A percentile compares a stretch with the other conserved stretches of the same genome.
Evolutionary conservation across 106 monocot species (phyloP).

Genomic region (Dendrobium officinale): DNA sequence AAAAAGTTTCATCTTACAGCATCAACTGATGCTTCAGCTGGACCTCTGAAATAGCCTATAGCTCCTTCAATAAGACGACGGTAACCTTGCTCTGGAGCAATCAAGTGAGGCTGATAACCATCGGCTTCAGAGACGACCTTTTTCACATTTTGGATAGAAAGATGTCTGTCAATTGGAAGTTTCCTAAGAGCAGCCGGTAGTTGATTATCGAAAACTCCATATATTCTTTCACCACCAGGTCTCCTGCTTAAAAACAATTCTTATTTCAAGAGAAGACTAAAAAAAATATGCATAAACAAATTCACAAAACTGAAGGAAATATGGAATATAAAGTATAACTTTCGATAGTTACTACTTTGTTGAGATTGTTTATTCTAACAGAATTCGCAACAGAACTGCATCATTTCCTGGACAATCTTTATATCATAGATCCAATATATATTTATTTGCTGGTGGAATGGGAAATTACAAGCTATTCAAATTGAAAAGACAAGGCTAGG

Average conservation of each 20-base stretch:
- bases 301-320: background rate
- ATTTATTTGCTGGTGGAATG: background rate
- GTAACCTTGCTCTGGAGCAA: slow-evolving; percentile 80
- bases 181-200: slow-evolving; percentile 62
- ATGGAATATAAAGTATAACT: background rate
- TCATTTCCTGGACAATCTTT: background rate
- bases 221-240: slow-evolving; percentile 68
- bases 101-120: slow-evolving; percentile 77
- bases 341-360: background rate
- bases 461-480: background rate
- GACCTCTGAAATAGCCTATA: slow-evolving; percentile 50
- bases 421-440: background rate
- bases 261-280: background rate
- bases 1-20: slow-evolving; percentile 33
- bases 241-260: slow-evolving; percentile 28
- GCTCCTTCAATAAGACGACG: slow-evolving; percentile 57
- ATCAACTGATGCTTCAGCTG: slow-evolving; percentile 66
- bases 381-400: background rate
- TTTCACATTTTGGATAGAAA: slow-evolving; percentile 64
- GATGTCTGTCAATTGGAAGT: slow-evolving; percentile 57
- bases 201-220: slow-evolving; percentile 73
- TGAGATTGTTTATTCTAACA: background rate
- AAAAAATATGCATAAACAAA: background rate
- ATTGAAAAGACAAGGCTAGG: background rate
- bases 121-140: slow-evolving; percentile 68